Evolutionary conservation across 2,329 filamentous ascomycete species (phyloP).

Genomic region (Salinomyces thailandicus): DNA sequence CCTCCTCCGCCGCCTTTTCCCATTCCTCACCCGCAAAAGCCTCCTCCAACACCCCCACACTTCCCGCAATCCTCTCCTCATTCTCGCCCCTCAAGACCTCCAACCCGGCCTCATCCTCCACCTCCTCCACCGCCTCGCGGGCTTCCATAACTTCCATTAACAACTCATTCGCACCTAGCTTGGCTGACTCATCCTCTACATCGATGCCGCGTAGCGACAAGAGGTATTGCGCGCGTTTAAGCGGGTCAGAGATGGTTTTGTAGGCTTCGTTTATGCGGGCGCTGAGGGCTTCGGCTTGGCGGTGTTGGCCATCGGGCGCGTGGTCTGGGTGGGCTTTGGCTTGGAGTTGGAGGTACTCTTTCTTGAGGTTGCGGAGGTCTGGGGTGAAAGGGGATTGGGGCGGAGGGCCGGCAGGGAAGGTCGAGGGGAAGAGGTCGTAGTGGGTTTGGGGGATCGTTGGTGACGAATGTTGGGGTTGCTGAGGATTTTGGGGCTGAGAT

Average conservation of each 20-base stretch:
- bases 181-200: constrained; percentile 66
- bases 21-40: constrained; percentile 59
- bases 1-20: constrained; percentile 57
- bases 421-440: constrained; percentile 80
- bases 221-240: constrained; percentile 81
- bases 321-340: constrained; percentile 65
- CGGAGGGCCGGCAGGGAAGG: constrained; percentile 67
- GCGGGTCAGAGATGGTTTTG: constrained; percentile 66
- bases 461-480: neutral
- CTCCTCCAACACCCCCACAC: constrained; percentile 51
- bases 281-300: constrained; percentile 64
- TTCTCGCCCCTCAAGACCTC: constrained; percentile 53
- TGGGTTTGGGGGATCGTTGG: constrained; percentile 42
- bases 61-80: constrained; percentile 52
- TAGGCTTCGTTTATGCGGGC: constrained; percentile 86
- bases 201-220: constrained; percentile 62
- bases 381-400: constrained; percentile 67
- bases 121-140: constrained; percentile 48
- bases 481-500: neutral
- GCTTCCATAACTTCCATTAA: constrained; percentile 73
- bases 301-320: constrained; percentile 39
- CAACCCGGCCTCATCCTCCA: constrained; percentile 51
- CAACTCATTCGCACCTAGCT: constrained; percentile 59
- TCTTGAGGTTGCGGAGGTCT: constrained; percentile 57
- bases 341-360: constrained; percentile 81